Base-by-base conservation (phyloP, 1,284 basidiomycete genomes). In the Cyathus pygmaeus region DNA sequence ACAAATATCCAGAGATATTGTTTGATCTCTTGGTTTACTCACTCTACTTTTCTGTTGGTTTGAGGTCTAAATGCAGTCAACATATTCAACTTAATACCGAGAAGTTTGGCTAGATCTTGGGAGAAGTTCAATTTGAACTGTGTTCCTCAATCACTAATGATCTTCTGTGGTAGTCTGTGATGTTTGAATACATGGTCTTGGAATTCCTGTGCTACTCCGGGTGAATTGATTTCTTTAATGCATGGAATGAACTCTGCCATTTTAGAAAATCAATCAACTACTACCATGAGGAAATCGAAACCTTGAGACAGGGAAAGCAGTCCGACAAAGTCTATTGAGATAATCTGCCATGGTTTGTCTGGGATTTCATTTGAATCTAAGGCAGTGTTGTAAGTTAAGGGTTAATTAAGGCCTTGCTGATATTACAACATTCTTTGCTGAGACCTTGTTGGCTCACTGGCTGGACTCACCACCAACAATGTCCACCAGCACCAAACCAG, bases 31-130 rank as follows among this genome's bases (percentile, higher is more conserved):
- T 49, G 46, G 44, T 59, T 54, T 10, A 62, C 19, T 4, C n/a
- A 27, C 41, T 71, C 62, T 11, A 64, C 70, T 44, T 69, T 65
- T 5, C 70, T 63, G 50, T 72, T 65, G 3, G 63, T 61, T 27
- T 67, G 62, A 21, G 61, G 65, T 44, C 65, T 64, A 27, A 60
- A 63, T 1, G 65, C 63, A 6, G 59, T 63, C 9, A 30, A 51
- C 27, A 51, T 7, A 24, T 27, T 56, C 27, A 26, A 9, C 24
- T 46, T 46, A 9, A 56, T 47, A 24, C 55, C 42, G 4, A 56
- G 39, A 6, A 56, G 26, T 49, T 23, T 31, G 17, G 24, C 47
- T 9, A 56, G 29, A 24, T 56, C 41, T 36, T 30, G 5, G 47
- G 15, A 47, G 47, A 31, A 56, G 47, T 30, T 56, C 17, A 24